Evolutionary conservation across 2,329 filamentous ascomycete genomes (phyloP), one percentile per base, ranked within the genome.

Genomic region (Rhynchosporium agropyri): DNA sequence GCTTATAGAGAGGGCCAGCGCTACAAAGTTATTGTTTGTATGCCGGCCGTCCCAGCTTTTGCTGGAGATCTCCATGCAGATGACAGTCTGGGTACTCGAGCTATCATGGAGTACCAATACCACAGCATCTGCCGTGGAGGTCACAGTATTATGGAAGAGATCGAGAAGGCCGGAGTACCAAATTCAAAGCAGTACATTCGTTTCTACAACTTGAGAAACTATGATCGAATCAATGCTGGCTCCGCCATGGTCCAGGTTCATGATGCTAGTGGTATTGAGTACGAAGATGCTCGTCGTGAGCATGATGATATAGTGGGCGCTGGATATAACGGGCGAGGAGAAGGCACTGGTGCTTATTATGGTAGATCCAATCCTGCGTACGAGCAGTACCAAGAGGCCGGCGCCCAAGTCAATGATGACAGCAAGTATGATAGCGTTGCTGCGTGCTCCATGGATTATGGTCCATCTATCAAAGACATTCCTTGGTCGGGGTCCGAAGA

Each of bases 21-120:
- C 62, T 96, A 90, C 78, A 88, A 89, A 67, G 83, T 94, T 68
- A 87, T 93, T 67, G 83, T 95, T 26, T 78, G 89, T 63, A 95
- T 95, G 76, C 91, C 91, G 0, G 84, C 90, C 1, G 87, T 96
- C 0, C 91, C 91, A 7, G 91, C 87, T 1, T 96, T 96, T 72
- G 89, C 91, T 1, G 91, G 91, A 4, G 90, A 95, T 70, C 80
- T 96, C 55, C 84, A 89, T 70, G 82, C 82, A 0, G 88, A 93
- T 58, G 87, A 84, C 28, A 87, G 89, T 8, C 79, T 94, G 1
- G 89, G 89, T 28, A 95, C 91, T 0, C 82, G 91, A 42, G 91
- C 90, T 4, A 94, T 96, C 71, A 93, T 95, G 89, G 90, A 95
- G 74, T 94, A 89, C 75, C 91, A 95, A 73, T 94, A 95, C 77